Evolutionary conservation across 257 asterid species (phyloP).

Genomic region (Lycium barbarum): DNA sequence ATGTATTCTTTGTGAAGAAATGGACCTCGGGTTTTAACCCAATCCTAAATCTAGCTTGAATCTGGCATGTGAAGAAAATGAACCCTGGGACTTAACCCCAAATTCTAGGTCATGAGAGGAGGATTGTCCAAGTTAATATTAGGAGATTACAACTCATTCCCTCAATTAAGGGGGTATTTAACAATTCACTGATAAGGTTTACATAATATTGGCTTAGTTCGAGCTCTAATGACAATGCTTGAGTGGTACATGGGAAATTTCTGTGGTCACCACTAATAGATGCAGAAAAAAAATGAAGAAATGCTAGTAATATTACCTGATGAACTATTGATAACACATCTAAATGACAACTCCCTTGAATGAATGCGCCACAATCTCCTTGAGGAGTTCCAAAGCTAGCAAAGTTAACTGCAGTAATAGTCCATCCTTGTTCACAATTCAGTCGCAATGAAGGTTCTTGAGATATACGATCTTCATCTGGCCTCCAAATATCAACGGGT

Average conservation of each 20-base stretch:
- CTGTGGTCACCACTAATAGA: not conserved
- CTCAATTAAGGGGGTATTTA: not conserved
- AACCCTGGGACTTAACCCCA: not conserved
- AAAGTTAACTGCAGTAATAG: slow-evolving; percentile 54
- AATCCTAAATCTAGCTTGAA: not conserved
- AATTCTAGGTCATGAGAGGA: not conserved
- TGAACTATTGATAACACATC: slow-evolving; percentile 48
- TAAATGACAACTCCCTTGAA: slow-evolving; percentile 53
- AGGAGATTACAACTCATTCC: not conserved
- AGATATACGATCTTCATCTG: slow-evolving; percentile 46
- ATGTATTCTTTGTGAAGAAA: not conserved
- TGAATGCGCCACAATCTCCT: slow-evolving; percentile 65
- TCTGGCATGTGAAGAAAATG: not conserved
- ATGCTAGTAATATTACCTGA: slow-evolving; percentile 45
- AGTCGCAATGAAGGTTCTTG: slow-evolving; percentile 54
- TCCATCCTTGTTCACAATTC: slow-evolving; percentile 65
- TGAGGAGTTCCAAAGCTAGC: slow-evolving; percentile 66
- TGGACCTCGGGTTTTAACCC: not conserved
- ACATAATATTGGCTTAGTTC: not conserved
- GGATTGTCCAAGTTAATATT: not conserved
- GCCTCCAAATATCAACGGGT: slow-evolving; percentile 67
- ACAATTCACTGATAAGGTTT: not conserved
- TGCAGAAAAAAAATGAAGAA: not conserved
- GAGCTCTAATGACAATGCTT: not conserved
- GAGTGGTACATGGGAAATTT: not conserved